These are phyloP conservation scores for Aureobasidium namibiae DNA, from an alignment of 2,329 filamentous ascomycete species.

Conservation along the genomic window DNA sequence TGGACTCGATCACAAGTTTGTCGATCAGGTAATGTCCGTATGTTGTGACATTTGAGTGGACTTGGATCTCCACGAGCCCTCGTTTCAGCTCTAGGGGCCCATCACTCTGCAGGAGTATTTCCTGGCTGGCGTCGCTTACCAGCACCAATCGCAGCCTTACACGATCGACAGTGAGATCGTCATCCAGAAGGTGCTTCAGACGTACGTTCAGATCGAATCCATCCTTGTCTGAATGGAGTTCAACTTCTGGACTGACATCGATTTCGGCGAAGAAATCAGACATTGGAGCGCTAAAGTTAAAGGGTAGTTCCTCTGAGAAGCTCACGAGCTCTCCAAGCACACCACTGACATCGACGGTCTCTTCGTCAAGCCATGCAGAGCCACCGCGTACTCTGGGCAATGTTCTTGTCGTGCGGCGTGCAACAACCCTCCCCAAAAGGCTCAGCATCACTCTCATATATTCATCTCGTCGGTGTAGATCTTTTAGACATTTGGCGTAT, in stretches of 20 bases:
- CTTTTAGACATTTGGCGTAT: conserved; percentile 73
- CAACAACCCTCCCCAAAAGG: conserved; percentile 59
- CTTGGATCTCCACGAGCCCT: conserved; percentile 45
- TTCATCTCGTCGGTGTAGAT: conserved; percentile 67
- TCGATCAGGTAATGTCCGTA: conserved; percentile 70
- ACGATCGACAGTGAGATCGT: conserved; percentile 58
- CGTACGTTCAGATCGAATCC: conserved; percentile 63
- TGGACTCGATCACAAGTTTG: conserved; percentile 56
- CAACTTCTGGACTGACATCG: conserved; percentile 57
- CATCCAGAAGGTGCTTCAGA: conserved; percentile 63
- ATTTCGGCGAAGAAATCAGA: conserved; percentile 66
- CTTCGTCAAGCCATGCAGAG: conserved; percentile 32
- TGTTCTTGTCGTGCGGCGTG: conserved; percentile 30
- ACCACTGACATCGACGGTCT: conserved; percentile 29
- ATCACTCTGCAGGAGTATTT: conserved; percentile 56
- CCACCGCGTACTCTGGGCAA: not conserved
- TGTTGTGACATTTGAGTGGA: conserved; percentile 51
- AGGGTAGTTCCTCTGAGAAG: conserved; percentile 42
- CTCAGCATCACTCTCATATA: conserved; percentile 70
- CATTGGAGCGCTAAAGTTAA: conserved; percentile 61
- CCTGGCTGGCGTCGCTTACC: conserved; percentile 50
- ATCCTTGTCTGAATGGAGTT: conserved; percentile 63
- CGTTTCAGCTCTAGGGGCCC: conserved; percentile 42
- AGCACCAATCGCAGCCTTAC: conserved; percentile 57
- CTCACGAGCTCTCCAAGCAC: conserved; percentile 37